A percentile compares a stretch with the other conserved stretches of the same genome.
Conservation (phyloP, 352 stramenopile genomes). For the Globisporangium parvum region DNA sequence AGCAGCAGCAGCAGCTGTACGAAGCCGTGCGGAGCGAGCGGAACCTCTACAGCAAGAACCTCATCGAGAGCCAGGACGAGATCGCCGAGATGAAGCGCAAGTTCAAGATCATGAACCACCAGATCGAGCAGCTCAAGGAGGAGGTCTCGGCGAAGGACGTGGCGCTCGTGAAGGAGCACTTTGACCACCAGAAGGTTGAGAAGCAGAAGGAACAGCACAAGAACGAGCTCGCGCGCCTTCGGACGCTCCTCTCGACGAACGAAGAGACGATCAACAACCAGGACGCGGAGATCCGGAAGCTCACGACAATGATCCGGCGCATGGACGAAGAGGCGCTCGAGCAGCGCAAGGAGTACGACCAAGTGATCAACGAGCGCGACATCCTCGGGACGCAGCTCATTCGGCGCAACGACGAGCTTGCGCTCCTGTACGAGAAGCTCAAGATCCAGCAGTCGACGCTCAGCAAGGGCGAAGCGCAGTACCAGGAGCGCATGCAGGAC, state of each 20-base stretch:
- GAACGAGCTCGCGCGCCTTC: conserved; percentile 90
- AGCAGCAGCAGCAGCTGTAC: conserved; percentile 96
- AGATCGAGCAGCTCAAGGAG: conserved; percentile 96
- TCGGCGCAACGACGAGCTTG: conserved; percentile 94
- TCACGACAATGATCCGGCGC: conserved; percentile 88
- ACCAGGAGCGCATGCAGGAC: conserved; percentile 90
- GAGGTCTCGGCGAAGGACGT: conserved; percentile 94
- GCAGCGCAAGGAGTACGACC: conserved; percentile 95
- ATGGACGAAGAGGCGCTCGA: conserved; percentile 93
- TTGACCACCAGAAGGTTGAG: conserved; percentile 93
- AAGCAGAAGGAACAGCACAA: conserved; percentile 93
- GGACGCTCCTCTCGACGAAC: conserved; percentile 80
- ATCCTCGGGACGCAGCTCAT: conserved; percentile 96
- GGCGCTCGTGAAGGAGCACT: conserved; percentile 94
- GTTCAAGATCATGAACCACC: conserved; percentile 96
- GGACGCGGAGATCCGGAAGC: conserved; percentile 91
- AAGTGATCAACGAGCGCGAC: conserved; percentile 95
- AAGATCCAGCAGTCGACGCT: conserved; percentile 95
- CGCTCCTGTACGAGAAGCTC: conserved; percentile 96
- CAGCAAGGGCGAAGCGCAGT: conserved; percentile 90
- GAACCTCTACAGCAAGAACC: conserved; percentile 95
- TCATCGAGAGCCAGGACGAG: conserved; percentile 95
- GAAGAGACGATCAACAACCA: conserved; percentile 94
- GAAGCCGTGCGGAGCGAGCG: conserved; percentile 91
- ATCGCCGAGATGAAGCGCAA: conserved; percentile 96